A percentile compares a stretch with the other conserved stretches of the same genome.
phyloP scores from a whole-genome alignment of 1,284 basidiomycete genomes.

The Leccinum pallidistipes region DNA sequence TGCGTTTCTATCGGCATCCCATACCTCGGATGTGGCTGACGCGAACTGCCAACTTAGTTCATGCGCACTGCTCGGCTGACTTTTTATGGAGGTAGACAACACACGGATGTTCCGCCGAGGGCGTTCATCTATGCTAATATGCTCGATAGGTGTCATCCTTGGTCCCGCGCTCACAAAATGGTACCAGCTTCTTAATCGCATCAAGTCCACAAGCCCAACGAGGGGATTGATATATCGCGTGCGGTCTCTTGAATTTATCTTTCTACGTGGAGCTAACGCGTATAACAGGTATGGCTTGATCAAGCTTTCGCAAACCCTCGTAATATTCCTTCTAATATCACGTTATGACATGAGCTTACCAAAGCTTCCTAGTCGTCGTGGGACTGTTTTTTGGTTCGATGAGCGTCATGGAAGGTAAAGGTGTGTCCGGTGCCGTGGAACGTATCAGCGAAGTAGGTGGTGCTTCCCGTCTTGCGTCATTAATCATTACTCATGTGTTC shows the following conservation, averaged over 20 bases:
- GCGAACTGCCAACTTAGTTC: constrained; percentile 44
- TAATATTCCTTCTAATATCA: constrained; percentile 19
- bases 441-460: constrained; percentile 54
- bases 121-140: constrained; percentile 7
- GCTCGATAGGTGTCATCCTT: constrained; percentile 55
- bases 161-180: constrained; percentile 74
- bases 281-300: constrained; percentile 66
- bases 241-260: constrained; percentile 16
- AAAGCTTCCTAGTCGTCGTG: constrained; percentile 49
- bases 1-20: constrained; percentile 37
- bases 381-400: constrained; percentile 75
- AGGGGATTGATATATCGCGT: constrained; percentile 62
- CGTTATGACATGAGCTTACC: background rate
- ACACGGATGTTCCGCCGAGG: background rate
- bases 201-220: constrained; percentile 60
- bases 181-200: constrained; percentile 63
- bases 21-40: background rate
- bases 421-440: constrained; percentile 50
- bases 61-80: constrained; percentile 68
- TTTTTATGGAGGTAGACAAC: constrained; percentile 67
- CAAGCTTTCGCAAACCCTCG: constrained; percentile 72
- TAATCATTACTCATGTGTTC: background rate
- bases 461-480: background rate
- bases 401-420: constrained; percentile 72
- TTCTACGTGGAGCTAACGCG: background rate